Base-by-base conservation (phyloP, 75 land plant genomes). In the Selaginella moellendorffii region DNA sequence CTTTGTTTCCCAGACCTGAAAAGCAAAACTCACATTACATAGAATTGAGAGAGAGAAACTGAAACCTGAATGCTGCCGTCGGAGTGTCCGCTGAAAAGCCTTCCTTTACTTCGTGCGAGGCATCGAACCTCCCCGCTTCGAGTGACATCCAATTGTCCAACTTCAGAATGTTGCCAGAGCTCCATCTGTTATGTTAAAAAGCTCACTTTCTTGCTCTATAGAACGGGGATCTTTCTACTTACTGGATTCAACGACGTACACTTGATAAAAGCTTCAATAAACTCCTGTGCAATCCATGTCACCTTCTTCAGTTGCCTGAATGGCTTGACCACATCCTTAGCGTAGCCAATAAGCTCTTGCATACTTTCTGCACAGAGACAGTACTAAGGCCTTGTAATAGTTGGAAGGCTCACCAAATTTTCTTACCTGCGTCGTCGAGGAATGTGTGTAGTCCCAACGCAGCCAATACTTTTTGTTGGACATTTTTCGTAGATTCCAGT, bases 11-110 rank as follows among this genome's bases (percentile, higher is more conserved):
- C 46, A 36, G 10, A 36, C 46, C 46, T 36, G 14, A 5, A 36
- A n/a, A n/a, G n/a, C n/a, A n/a, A n/a, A n/a, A n/a, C n/a, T n/a
- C n/a, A n/a, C n/a, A n/a, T n/a, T n/a, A n/a, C n/a, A n/a, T n/a
- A n/a, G n/a, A n/a, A n/a, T n/a, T n/a, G n/a, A n/a, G n/a, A n/a
- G n/a, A n/a, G n/a, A 36, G 5, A 36, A 5, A 36, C 46, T 5
- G 10, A 63, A 59, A 82, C 85, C 76, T 79, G 79, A 28, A 82
- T 76, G 27, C 68, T 76, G 36, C 79, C 81, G 76, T 82, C 81
- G 66, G 79, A 65, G 62, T 82, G 82, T 61, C 85, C 65, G 51
- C 82, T 82, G 21, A 74, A 71, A 53, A 82, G 18, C 53, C 79
- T 52, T 21, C 65, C 69, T 64, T 60, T 62, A 0, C 56, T 1